Conservation (phyloP, 1,139 yeast genomes). For the Yamadazyma friedrichii region DNA sequence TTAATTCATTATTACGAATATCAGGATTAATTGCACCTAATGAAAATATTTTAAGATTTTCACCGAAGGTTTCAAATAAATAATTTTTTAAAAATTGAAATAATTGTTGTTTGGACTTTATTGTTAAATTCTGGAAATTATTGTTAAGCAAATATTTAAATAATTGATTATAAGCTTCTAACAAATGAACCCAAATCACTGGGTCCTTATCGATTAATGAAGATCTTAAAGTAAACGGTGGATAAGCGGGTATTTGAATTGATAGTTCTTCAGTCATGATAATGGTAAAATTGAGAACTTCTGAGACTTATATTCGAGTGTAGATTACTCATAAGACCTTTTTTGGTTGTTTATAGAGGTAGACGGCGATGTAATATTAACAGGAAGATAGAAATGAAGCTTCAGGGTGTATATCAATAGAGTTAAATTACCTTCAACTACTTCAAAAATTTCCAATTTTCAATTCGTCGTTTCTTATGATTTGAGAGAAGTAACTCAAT, state of each 20-base stretch:
- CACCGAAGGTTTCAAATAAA: slow-evolving; percentile 59
- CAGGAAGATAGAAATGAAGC: too few species aligned
- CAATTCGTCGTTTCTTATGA: too few species aligned
- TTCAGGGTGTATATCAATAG: too few species aligned
- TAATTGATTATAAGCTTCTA: slow-evolving; percentile 58
- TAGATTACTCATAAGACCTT: too few species aligned
- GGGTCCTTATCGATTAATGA: slow-evolving; percentile 78
- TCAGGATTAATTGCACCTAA: slow-evolving; percentile 71
- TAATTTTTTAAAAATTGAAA: slow-evolving; percentile 55
- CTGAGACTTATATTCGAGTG: too few species aligned
- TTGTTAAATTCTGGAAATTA: slow-evolving; percentile 35
- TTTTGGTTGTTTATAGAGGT: too few species aligned
- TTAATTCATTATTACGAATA: slow-evolving; percentile 50
- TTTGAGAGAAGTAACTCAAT: too few species aligned
- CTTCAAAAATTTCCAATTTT: too few species aligned
- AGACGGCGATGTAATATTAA: too few species aligned
- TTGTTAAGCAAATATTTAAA: slow-evolving; percentile 45
- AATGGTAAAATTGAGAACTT: too few species aligned
- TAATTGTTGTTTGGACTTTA: slow-evolving; percentile 58
- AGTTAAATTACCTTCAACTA: too few species aligned
- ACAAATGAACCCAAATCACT: slow-evolving; percentile 72
- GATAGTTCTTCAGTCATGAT: slow-evolving; percentile 1
- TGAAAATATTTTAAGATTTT: slow-evolving; percentile 57
- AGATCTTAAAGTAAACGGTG: slow-evolving; percentile 71
- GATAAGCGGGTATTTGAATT: slow-evolving; percentile 55